These are phyloP conservation scores for Beauveria brongniartii DNA, from an alignment of 2,329 filamentous ascomycete genomes.

Conservation along the genomic window DNA sequence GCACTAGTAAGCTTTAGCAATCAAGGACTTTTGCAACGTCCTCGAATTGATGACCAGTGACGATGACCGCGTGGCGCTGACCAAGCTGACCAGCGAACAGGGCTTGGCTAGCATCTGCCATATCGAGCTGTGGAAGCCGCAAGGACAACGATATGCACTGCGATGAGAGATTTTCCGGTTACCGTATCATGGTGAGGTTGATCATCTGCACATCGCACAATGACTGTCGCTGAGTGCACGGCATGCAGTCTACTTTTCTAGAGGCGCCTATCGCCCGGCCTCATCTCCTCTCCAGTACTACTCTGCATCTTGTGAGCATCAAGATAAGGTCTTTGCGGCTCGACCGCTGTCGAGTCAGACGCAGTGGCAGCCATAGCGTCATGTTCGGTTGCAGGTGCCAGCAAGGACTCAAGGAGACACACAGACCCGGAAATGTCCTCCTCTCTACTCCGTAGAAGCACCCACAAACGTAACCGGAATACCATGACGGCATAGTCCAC, in stretches of 20 bases:
- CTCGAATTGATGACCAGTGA: neutral
- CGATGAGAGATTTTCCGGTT: constrained; percentile 1
- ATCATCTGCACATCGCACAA: neutral
- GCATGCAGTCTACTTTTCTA: neutral
- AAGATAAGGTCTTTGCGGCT: neutral
- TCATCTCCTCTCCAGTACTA: neutral
- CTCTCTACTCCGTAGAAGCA: neutral
- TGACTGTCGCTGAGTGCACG: neutral
- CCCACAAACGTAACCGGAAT: neutral
- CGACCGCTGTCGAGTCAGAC: neutral
- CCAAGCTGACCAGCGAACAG: neutral
- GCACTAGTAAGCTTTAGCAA: neutral
- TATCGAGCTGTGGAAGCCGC: neutral
- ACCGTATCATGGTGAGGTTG: constrained; percentile 1
- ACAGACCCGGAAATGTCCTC: neutral
- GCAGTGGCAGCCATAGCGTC: neutral
- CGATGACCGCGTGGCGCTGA: neutral
- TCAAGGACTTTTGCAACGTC: neutral
- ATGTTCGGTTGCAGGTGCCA: neutral
- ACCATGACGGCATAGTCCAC: neutral
- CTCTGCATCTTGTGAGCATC: neutral
- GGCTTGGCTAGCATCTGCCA: neutral
- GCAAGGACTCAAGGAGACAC: neutral
- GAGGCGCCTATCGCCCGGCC: neutral
- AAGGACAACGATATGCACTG: neutral